A percentile compares a stretch with the other conserved stretches of the same genome.
phyloP scores from a whole-genome alignment of 176 grass and related monocot species.

The Aegilops tauschii region DNA sequence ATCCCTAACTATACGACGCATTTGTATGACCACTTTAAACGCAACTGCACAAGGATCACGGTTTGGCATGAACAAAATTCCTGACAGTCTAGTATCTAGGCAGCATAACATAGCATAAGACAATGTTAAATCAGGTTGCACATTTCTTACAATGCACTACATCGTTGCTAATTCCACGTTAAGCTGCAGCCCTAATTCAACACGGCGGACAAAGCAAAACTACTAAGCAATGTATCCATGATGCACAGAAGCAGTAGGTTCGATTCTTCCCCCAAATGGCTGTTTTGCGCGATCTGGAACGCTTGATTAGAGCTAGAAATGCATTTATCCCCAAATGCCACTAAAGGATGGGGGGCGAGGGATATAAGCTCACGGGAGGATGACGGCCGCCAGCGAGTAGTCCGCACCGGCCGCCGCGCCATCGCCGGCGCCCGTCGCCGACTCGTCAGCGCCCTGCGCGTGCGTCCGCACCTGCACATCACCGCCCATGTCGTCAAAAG shows the following conservation, averaged over 20 bases:
- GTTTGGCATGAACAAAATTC: neutral
- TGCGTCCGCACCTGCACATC: slow-evolving; percentile 48
- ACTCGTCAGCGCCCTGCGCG: slow-evolving; percentile 37
- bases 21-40: neutral
- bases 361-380: slow-evolving; percentile 61
- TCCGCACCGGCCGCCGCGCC: slow-evolving; percentile 1
- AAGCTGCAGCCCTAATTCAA: neutral
- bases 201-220: neutral
- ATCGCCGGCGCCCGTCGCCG: neutral
- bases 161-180: neutral
- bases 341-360: too few species aligned
- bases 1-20: neutral
- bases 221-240: neutral
- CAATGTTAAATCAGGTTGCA: neutral
- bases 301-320: slow-evolving; percentile 12
- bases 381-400: slow-evolving; percentile 55
- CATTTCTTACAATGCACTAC: neutral
- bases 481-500: slow-evolving; percentile 41
- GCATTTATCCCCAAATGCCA: neutral
- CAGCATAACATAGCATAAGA: neutral
- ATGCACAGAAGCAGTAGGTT: neutral
- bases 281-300: neutral
- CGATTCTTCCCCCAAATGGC: neutral
- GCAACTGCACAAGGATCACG: neutral
- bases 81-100: neutral